A percentile compares a stretch with the other conserved stretches of the same genome.
phyloP scores from a whole-genome alignment of 352 stramenopile species.

The Aphanomyces invadans region DNA sequence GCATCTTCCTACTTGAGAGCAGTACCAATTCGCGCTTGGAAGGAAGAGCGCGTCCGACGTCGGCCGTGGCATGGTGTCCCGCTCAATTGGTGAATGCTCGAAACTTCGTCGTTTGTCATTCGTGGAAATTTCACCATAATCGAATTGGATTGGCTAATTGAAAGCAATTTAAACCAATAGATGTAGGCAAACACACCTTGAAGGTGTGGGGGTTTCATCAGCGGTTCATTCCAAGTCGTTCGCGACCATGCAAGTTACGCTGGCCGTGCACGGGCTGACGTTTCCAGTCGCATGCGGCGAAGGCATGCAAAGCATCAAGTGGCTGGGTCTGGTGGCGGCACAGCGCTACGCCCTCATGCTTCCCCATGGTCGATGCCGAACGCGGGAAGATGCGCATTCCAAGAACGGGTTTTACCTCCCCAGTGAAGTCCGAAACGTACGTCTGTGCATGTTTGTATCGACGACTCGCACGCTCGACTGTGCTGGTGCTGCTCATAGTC shows the following conservation, averaged over 20 bases:
- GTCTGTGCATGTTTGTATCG: background rate
- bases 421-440: constrained; percentile 32
- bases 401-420: constrained; percentile 79
- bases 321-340: constrained; percentile 69
- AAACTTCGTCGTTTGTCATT: background rate
- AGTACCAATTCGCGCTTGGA: constrained; percentile 72
- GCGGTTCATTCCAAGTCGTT: background rate
- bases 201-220: background rate
- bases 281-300: constrained; percentile 74
- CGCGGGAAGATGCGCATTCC: constrained; percentile 60
- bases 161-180: constrained; percentile 12
- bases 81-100: background rate
- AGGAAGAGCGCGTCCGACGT: constrained; percentile 20
- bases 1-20: constrained; percentile 41
- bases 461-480: too few species aligned
- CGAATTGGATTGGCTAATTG: background rate
- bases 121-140: background rate
- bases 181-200: background rate
- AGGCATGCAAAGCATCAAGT: constrained; percentile 67
- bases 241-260: constrained; percentile 46
- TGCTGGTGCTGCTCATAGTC: background rate
- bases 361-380: constrained; percentile 61
- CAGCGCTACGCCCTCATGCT: constrained; percentile 63
- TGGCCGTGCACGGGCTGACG: constrained; percentile 59
- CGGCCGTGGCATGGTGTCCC: background rate